Base-by-base conservation (phyloP, 1,139 yeast genomes). In the Suzukiozyma palmioleophila region DNA sequence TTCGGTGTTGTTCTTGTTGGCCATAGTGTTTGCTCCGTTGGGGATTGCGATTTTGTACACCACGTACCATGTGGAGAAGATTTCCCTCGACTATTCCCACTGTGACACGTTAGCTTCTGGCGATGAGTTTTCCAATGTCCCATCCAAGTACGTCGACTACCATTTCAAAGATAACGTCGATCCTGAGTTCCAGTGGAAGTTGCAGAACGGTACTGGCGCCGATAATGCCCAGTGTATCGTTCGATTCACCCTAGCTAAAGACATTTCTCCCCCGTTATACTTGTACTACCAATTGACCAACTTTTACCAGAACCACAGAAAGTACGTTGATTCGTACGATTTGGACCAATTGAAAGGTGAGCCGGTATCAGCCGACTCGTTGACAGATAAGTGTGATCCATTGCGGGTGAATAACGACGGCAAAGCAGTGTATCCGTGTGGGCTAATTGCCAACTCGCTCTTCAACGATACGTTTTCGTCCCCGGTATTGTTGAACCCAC, bases 251-350 rank as follows among this genome's bases (percentile, higher is more conserved):
- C 55, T 83, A 13, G 86, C 88, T 3, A 67, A 63, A 34, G 77
- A 77, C 41, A 66, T 84, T 45, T 64, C 74, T 35, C 77, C 79
- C 0, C 81, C 87, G 2, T 51, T 83, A n/a, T 84, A 67, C 55
- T 53, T 83, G 46, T 84, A 83, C 59, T 84, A 84, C 58, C 79
- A 75, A 49, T 63, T 84, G 51, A 84, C 90, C 26, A 83, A 83
- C 54, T 84, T 84, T 55, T 83, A 67, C 54, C 94, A 84, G 55
- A 84, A 84, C 54, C 94, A 84, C 60, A 70, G 94, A 48, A 84
- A 82, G 49, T 84, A 82, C 53, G 90, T 84, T 26, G 77, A 76
- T 43, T 81, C 88, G 7, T 81, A 72, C 55, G 92, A 84, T 54
- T 63, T 79, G 53, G 65, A 66, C 22, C 94, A 84, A 55, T 53